These are phyloP conservation scores for Phytopythium montanum DNA, from an alignment of 352 stramenopile genomes.

Conservation along the genomic window DNA sequence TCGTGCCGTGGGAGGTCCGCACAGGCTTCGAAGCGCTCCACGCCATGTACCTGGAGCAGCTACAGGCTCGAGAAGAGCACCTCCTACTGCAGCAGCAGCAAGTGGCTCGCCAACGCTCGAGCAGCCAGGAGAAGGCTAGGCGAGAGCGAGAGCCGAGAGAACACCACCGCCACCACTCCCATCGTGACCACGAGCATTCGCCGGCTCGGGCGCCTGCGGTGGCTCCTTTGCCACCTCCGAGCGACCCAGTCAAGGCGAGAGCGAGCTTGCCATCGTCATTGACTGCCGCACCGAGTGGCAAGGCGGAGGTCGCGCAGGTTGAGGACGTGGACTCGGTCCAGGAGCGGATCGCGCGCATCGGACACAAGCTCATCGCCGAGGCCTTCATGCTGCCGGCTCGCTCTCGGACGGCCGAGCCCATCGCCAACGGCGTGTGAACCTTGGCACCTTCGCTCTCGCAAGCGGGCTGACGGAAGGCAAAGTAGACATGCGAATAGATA, in stretches of 20 bases:
- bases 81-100: conserved; percentile 13
- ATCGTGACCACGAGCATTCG: conserved; percentile 5
- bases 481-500: not conserved
- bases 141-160: not conserved
- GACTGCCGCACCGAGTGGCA: not conserved
- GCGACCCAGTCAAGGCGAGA: not conserved
- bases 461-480: not conserved
- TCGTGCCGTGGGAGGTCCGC: conserved; percentile 51
- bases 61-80: conserved; percentile 8
- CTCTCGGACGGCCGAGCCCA: conserved; percentile 2
- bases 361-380: conserved; percentile 63
- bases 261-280: not conserved
- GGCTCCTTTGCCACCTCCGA: not conserved
- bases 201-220: conserved; percentile 2
- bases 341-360: conserved; percentile 64
- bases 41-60: conserved; percentile 33
- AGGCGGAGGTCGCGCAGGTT: not conserved
- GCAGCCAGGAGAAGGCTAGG: not conserved
- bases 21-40: conserved; percentile 57
- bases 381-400: conserved; percentile 30
- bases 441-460: not conserved
- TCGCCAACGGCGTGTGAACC: not conserved
- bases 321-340: conserved; percentile 22
- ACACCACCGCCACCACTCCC: conserved; percentile 1
- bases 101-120: conserved; percentile 12